These are phyloP conservation scores for Exobasidium rhododendri DNA, from an alignment of 1,284 basidiomycete species.

Conservation along the genomic window DNA sequence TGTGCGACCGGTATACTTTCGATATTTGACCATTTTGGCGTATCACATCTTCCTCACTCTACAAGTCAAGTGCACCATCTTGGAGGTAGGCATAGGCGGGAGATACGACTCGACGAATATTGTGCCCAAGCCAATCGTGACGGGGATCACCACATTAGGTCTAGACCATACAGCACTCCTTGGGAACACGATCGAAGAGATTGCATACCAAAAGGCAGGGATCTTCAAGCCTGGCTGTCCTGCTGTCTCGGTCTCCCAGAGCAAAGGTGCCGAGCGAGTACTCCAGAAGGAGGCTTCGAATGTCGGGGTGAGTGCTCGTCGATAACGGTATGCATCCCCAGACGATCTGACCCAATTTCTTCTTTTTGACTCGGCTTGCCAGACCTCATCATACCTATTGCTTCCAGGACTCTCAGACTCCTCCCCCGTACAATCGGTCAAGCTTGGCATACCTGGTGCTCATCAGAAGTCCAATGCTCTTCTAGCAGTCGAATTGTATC, in stretches of 20 bases:
- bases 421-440: conserved; percentile 9
- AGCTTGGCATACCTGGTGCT: conserved; percentile 73
- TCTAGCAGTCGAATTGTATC: conserved; percentile 75
- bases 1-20: conserved; percentile 85
- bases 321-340: not conserved
- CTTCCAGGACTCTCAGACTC: not conserved
- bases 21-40: conserved; percentile 85
- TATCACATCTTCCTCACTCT: conserved; percentile 79
- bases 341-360: not conserved
- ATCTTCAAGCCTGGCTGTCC: conserved; percentile 90
- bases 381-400: conserved; percentile 66
- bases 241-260: conserved; percentile 78
- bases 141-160: conserved; percentile 85
- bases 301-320: conserved; percentile 58
- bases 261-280: conserved; percentile 66
- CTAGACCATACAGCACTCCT: conserved; percentile 89
- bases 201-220: conserved; percentile 92
- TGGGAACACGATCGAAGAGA: conserved; percentile 83
- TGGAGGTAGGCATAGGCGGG: conserved; percentile 97
- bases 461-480: conserved; percentile 89
- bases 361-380: conserved; percentile 8
- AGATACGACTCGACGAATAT: conserved; percentile 94
- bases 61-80: conserved; percentile 78
- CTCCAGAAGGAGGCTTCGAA: conserved; percentile 68
- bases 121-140: conserved; percentile 81